phyloP scores from a whole-genome alignment of 495 filamentous ascomycete genomes.

The Wilcoxina mikolae region DNA sequence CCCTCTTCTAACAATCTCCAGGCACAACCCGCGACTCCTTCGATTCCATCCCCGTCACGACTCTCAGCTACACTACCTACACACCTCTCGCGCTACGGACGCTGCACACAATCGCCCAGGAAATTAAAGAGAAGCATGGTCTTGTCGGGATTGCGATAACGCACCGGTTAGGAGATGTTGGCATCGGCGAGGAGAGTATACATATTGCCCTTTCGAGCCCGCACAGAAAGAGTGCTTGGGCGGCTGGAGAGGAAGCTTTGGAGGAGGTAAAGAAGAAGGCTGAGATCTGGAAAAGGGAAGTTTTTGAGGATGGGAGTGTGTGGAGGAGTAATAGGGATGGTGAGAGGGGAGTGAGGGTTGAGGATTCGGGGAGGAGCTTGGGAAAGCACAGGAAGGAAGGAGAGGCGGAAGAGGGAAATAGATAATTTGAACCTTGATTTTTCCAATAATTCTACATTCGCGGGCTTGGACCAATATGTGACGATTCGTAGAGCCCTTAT shows the following conservation, averaged over 20 bases:
- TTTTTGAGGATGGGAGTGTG: slow-evolving; percentile 63
- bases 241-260: slow-evolving; percentile 74
- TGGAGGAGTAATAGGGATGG: slow-evolving; percentile 90
- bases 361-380: background rate
- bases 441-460: no score
- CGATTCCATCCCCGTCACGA: slow-evolving; percentile 52
- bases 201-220: slow-evolving; percentile 72
- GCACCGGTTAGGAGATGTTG: slow-evolving; percentile 76
- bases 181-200: slow-evolving; percentile 82
- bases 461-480: no score
- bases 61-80: slow-evolving; percentile 76
- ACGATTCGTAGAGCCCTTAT: no score
- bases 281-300: slow-evolving; percentile 94
- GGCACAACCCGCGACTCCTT: slow-evolving; percentile 87
- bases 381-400: no score
- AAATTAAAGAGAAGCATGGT: slow-evolving; percentile 42
- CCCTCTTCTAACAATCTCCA: slow-evolving; percentile 15
- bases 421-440: no score
- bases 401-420: no score
- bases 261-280: slow-evolving; percentile 71
- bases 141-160: slow-evolving; percentile 60
- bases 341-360: slow-evolving; percentile 33
- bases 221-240: slow-evolving; percentile 81
- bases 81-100: slow-evolving; percentile 58
- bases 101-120: slow-evolving; percentile 50